Percentiles rank a stretch among this genome's conserved stretches.
These are phyloP conservation scores for Malassezia caprae DNA, from an alignment of 1,284 basidiomycete genomes.

Conservation along the genomic window DNA sequence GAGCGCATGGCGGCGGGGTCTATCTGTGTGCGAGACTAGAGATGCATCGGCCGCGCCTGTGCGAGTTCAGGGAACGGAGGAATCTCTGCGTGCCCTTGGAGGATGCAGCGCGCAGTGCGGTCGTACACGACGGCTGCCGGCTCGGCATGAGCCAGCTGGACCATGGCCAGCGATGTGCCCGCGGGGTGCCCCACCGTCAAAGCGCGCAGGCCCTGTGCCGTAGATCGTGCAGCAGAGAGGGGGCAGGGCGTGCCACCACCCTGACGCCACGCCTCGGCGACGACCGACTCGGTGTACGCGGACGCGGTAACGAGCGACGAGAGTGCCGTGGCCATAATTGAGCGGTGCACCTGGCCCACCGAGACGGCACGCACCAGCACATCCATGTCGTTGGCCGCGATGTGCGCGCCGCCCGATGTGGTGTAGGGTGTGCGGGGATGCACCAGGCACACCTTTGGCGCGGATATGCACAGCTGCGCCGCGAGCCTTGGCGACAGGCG, in stretches of 20 bases:
- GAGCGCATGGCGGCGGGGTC: background rate
- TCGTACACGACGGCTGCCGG: constrained; percentile 30
- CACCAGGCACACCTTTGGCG: constrained; percentile 45
- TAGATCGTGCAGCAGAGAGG: background rate
- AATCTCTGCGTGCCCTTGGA: constrained; percentile 25
- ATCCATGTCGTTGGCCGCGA: constrained; percentile 23
- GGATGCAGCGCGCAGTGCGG: constrained; percentile 35
- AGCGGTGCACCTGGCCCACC: constrained; percentile 39
- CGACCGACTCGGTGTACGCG: constrained; percentile 23
- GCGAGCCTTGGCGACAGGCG: constrained; percentile 18
- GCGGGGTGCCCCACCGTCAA: constrained; percentile 43
- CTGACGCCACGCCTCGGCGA: constrained; percentile 16
- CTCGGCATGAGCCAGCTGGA: constrained; percentile 13
- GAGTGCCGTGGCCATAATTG: constrained; percentile 37
- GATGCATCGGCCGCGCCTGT: background rate
- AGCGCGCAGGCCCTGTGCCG: constrained; percentile 11
- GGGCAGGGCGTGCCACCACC: background rate
- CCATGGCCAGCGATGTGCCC: constrained; percentile 30
- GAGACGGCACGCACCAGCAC: constrained; percentile 34
- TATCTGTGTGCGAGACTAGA: background rate
- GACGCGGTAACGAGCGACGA: constrained; percentile 28
- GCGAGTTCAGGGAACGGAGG: constrained; percentile 6
- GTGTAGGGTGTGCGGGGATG: constrained; percentile 26
- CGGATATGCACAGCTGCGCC: constrained; percentile 23
- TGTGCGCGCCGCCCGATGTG: constrained; percentile 22